Base-by-base conservation (phyloP, 2,329 filamentous ascomycete species). In the Ophiostoma novo-ulmi region DNA sequence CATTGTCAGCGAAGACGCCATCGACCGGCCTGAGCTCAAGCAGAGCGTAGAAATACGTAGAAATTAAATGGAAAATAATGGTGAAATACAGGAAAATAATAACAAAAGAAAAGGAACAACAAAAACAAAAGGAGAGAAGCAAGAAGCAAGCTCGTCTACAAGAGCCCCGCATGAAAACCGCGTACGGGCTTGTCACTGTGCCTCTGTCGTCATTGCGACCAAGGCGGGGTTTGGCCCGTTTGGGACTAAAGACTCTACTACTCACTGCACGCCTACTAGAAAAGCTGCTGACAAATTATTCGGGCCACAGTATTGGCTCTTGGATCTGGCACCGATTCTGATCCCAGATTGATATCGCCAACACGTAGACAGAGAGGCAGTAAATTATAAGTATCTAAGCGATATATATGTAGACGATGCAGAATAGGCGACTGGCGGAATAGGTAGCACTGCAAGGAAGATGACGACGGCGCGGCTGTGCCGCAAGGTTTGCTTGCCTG, bases 121-220 rank as follows among this genome's bases (percentile, higher is more conserved):
- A 58, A 22, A 11, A 26, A 26, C 8, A 22, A 55, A 22, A 26
- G 8, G 3, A 26, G 11, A 8, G 11, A 44, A 44, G 39, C 39
- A 26, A 8, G 11, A 44, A 44, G 39, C 39, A 26, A 58, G 52
- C 52, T 58, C 8, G 10, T 58, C 22, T 3, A 26, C 22, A 13
- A 4, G 26, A 70, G 72, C 72, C 71, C 72, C 71, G 71, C 71
- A 71, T 71, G 68, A 35, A 63, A 31, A 65, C 11, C 35, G 31
- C 61, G 31, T 58, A 11, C 66, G 65, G 66, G 66, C 35, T 17
- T 38, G 10, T 48, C 44, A 6, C 14, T 48, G 44, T 71, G 38
- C 64, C 70, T n/a, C 68, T 71, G 67, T 72, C 63, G 71, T 71
- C 69, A 71, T 78, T 65, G 71, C 38, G 44, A 36, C 20, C 61